Base-by-base conservation (phyloP, 768 basidiomycete species). In the Artomyces pyxidatus region DNA sequence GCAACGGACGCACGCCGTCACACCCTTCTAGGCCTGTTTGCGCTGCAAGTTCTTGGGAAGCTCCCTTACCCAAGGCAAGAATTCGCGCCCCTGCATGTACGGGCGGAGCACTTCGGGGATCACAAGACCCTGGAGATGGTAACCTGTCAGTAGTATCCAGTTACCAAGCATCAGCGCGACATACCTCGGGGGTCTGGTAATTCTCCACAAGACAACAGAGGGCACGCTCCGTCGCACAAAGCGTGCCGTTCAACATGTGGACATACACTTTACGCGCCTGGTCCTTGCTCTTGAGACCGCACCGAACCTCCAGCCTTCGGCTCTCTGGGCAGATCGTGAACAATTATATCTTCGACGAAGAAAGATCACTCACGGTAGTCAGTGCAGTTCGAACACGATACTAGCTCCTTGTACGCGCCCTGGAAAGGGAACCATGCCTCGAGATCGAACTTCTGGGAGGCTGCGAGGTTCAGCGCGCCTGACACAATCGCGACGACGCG, bases 361-460 rank as follows among this genome's bases (percentile, higher is more conserved):
- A 4, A 17, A 3, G 10, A 14, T 6, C 6, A 79, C 90, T 70
- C 63, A 98, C 95, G 96, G 67, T 99, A 98, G 65, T 98, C 96
- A 19, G 95, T 97, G 71, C 96, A 99, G 65, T 99, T 99, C 63
- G 90, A 93, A 65, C 92, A 94, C 57, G 89, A 93, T 30, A 98
- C 96, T 37, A 99, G 73, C 72, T 99, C 96, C 74, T 98, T 99
- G 74, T 94, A 93, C 45, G 75, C 83, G 43, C 82, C 83, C 68
- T 98, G 96, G 79, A 90, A 97, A 2, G 96, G 96, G 78, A 99
- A 99, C 90, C 93, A 99, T 50, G 96, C 96, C 68, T 99, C 96
- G 51, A 99, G 66, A 68, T 99, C 96, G 64, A 85, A 91, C 72
- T 99, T 99, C 72, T 96, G 92, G 44, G 94, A 80, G 21, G 96